Evolutionary conservation across 1,139 yeast genomes (phyloP), one percentile per base, ranked within the genome.

Genomic region (Saccharomyces hybrid): DNA sequence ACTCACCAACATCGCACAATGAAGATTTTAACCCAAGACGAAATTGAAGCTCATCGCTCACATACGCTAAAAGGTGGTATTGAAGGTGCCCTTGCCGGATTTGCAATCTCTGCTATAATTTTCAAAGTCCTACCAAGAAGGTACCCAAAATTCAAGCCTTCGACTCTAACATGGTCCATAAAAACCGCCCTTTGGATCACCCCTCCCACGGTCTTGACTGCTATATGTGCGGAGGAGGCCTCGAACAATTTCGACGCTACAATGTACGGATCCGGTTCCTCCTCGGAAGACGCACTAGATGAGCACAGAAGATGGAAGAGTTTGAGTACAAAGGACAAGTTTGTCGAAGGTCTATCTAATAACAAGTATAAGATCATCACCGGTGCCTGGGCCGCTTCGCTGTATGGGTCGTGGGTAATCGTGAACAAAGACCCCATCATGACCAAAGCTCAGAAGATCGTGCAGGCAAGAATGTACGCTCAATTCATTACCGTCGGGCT

Each of bases 401-500:
- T 90, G 76, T 89, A 79, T 61, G 96, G 95, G 1, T 85, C 96
- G 2, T 88, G 95, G 89, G 81, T 76, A 55, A 65, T 76, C 51
- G 89, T 88, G 52, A 85, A 88, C 74, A 80, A 79, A 63, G 96
- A 89, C 71, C 85, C 83, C 62, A 77, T 83, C 70, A 78, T 89
- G 84, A 81, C 90, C 55, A 80, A 79, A 56, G 76, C 96, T 4
- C 96, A 90, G 73, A 90, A 89, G 71, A 82, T 88, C 44, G 96
- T 88, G 31, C 95, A 88, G 70, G 96, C 96, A 29, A 85, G 96
- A 80, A 89, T 89, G 84, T 88, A 88, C 69, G 96, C 96, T 7
- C 96, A 89, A 72, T 90, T 87, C 58, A 73, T 88, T 56, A 83
- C 91, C 1, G 85, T 85, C 55, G 76, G 79, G 8, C 74, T 86